Base-by-base conservation (phyloP, 2,329 filamentous ascomycete species). In the Clonostachys rosea region DNA sequence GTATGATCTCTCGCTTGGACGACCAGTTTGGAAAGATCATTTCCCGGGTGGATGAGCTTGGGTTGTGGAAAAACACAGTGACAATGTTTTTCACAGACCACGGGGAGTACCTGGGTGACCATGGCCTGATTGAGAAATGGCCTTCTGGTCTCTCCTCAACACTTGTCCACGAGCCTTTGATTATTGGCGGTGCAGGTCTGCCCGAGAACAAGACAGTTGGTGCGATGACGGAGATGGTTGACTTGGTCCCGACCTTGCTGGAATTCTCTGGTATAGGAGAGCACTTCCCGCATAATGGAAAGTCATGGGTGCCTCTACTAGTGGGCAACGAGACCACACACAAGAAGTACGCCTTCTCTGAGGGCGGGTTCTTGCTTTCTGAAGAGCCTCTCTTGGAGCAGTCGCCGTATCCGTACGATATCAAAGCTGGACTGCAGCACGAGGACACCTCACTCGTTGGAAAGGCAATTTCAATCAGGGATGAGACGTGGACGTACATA, bases 41-140 rank as follows among this genome's bases (percentile, higher is more conserved):
- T 11, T 54, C 56, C 0, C 60, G 57, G 5, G 50, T 68, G 3
- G 61, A 70, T 10, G 57, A 62, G 1, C 51, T 61, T 2, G 59
- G 54, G 1, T 50, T 68, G 0, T 71, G 66, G 64, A 56, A 66
- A 5, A 54, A 62, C 7, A 71, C 69, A 0, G 59, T 73, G 0
- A 71, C 68, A 1, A 62, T 73, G 58, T 71, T 73, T 51, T 72
- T 70, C 47, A 71, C 68, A 0, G 68, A 71, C 41, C 71, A 71
- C 48, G 71, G 71, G 5, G 70, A 75, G 45, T 76, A 69, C 44
- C 63, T 76, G 0, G 71, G 71, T 12, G 71, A 75, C 45, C 62
- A 73, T 45, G 71, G 71, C 0, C 55, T 75, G 12, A 69, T 76
- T 18, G 71, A 76, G 54, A 75, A 75, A 48, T 75, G 72, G 70